Evolutionary conservation across 192 early-diverging fungal genomes (phyloP).

Genomic region (Backusella australiensis): DNA sequence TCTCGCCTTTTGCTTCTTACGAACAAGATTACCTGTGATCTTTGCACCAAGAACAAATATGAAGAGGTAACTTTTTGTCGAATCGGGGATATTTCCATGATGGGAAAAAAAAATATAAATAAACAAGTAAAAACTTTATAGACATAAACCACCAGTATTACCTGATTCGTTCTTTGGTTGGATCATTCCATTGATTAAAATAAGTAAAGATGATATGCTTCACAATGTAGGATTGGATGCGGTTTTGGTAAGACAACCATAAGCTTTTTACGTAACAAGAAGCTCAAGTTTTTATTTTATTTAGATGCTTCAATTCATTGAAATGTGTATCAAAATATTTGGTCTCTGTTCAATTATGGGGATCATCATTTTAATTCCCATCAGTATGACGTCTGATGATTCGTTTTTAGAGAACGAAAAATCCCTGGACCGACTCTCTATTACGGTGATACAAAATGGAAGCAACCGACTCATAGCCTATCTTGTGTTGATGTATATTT

Average conservation of each 20-base stretch:
- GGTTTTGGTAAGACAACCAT: slow-evolving; percentile 42
- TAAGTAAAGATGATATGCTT: slow-evolving; percentile 40
- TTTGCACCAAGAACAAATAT: slow-evolving; percentile 31
- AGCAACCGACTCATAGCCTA: slow-evolving; percentile 30
- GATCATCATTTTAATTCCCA: slow-evolving; percentile 43
- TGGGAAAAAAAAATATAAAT: not conserved
- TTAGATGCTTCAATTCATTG: slow-evolving; percentile 52
- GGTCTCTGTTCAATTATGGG: slow-evolving; percentile 41
- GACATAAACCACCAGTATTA: slow-evolving; percentile 45
- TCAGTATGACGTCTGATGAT: slow-evolving; percentile 30
- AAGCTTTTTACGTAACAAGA: not conserved
- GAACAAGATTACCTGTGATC: slow-evolving; percentile 24
- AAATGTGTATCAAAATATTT: slow-evolving; percentile 47
- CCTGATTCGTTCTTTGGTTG: slow-evolving; percentile 50
- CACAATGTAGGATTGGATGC: slow-evolving; percentile 60
- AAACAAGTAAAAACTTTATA: slow-evolving; percentile 11
- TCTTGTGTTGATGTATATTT: slow-evolving; percentile 27
- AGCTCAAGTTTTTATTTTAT: too few relatives aligned
- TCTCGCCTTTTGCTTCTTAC: slow-evolving; percentile 23
- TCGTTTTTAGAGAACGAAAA: not conserved
- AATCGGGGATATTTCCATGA: not conserved
- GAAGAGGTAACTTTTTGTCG: slow-evolving; percentile 23
- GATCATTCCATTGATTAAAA: slow-evolving; percentile 46
- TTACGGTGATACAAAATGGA: slow-evolving; percentile 20
- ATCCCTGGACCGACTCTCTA: slow-evolving; percentile 20